phyloP scores from a whole-genome alignment of 495 filamentous ascomycete genomes.

The Copromyces sp. region DNA sequence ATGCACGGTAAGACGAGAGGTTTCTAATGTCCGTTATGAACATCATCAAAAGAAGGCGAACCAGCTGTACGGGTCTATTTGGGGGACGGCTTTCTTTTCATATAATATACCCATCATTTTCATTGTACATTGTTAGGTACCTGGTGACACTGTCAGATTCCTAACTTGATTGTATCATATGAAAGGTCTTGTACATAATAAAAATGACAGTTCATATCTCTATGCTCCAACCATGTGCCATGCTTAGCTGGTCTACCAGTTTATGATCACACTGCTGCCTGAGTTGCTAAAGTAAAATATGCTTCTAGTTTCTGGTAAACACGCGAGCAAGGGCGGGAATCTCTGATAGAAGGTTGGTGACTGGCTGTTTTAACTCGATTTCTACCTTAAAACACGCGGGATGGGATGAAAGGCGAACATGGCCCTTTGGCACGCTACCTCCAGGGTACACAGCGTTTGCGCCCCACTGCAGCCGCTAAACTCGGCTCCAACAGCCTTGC shows the following conservation, averaged over 20 bases:
- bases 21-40: not conserved
- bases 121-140: not conserved
- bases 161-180: not conserved
- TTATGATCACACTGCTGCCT: not conserved
- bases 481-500: not conserved
- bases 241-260: not conserved
- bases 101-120: not conserved
- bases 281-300: not conserved
- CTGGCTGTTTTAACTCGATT: not conserved
- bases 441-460: not conserved
- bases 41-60: not conserved
- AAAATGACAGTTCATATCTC: not conserved
- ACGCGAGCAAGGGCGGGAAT: no score
- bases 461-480: not conserved
- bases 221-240: not conserved
- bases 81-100: not conserved
- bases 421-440: not conserved
- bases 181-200: not conserved
- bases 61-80: not conserved
- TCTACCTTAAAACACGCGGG: not conserved
- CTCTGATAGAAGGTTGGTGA: not conserved
- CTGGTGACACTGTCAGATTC: not conserved
- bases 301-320: not conserved
- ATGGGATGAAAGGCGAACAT: not conserved
- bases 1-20: not conserved